A percentile compares a stretch with the other conserved stretches of the same genome.
Conservation (phyloP, 306 rosid species). For the Pueraria montana region DNA sequence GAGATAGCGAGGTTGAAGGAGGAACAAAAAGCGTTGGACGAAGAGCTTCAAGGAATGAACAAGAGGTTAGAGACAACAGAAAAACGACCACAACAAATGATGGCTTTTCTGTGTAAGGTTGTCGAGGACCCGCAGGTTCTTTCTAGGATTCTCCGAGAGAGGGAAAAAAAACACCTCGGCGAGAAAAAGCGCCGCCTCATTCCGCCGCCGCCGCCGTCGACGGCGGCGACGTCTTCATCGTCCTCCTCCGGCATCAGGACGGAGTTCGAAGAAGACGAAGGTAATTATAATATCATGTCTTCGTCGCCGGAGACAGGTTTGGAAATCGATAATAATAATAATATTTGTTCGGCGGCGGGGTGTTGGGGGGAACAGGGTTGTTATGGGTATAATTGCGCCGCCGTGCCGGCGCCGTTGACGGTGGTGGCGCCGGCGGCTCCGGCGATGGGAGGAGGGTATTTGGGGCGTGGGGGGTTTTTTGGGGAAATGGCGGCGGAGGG, state of each 20-base stretch:
- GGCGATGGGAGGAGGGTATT: conserved; percentile 35
- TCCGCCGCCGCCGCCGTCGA: conserved; percentile 21
- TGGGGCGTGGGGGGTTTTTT: conserved; percentile 45
- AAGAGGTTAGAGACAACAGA: conserved; percentile 79
- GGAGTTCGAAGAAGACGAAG: conserved; percentile 65
- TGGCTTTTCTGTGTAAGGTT: conserved; percentile 75
- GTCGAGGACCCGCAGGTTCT: conserved; percentile 81
- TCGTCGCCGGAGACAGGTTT: conserved; percentile 66
- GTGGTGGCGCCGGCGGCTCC: conserved; percentile 40
- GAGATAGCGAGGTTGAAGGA: conserved; percentile 77
- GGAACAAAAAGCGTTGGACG: conserved; percentile 76
- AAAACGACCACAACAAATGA: conserved; percentile 86
- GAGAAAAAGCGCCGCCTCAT: conserved; percentile 63
- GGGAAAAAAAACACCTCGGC: conserved; percentile 40
- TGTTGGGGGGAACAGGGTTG: conserved; percentile 54
- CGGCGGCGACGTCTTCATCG: conserved; percentile 42
- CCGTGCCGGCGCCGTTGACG: conserved; percentile 39
- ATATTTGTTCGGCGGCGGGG: conserved; percentile 12
- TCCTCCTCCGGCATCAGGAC: conserved; percentile 61
- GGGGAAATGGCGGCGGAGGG: conserved; percentile 67
- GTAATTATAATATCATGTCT: conserved; percentile 42
- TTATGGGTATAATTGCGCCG: conserved; percentile 23
- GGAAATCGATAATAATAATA: conserved; percentile 53
- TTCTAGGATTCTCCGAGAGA: conserved; percentile 60
- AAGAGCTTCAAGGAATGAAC: conserved; percentile 75